Conservation (phyloP, 257 asterid genomes). For the Ballota nigra region DNA sequence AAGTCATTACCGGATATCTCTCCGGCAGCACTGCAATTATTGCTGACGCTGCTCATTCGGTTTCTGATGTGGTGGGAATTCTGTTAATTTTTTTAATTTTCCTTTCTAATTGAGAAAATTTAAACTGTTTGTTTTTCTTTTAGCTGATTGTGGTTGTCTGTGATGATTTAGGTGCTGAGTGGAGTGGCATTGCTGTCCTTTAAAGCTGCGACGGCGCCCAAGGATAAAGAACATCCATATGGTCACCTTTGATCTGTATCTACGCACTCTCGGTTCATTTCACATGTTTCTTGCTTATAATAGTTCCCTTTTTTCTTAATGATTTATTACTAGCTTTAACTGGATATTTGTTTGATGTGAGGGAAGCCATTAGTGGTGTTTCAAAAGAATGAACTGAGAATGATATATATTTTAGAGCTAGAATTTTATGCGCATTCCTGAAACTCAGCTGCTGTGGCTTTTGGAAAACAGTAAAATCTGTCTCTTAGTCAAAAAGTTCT, state of each 20-base stretch:
- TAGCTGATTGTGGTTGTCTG: constrained; percentile 2
- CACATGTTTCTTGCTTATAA: constrained; percentile 27
- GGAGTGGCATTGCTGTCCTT: constrained; percentile 89
- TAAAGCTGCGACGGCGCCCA: constrained; percentile 82
- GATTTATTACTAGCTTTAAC: background rate
- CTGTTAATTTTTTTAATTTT: background rate
- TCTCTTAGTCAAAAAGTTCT: background rate
- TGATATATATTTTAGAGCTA: background rate
- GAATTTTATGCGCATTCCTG: background rate
- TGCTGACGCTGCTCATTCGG: constrained; percentile 95
- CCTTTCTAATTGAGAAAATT: background rate
- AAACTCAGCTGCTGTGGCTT: background rate
- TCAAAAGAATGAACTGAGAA: constrained; percentile 1
- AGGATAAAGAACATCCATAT: constrained; percentile 99
- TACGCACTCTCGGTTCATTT: constrained; percentile 48
- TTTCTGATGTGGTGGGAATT: constrained; percentile 77
- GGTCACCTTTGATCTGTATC: constrained; percentile 92
- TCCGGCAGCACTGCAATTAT: constrained; percentile 96
- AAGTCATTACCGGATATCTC: constrained; percentile 78
- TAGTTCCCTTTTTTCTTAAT: background rate
- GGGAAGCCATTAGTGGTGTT: background rate
- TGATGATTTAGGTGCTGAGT: constrained; percentile 75
- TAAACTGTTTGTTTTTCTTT: background rate
- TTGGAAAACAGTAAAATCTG: background rate
- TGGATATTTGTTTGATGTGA: background rate